phyloP scores from a whole-genome alignment of 2,329 filamentous ascomycete genomes.

The Lachnellula cervina region DNA sequence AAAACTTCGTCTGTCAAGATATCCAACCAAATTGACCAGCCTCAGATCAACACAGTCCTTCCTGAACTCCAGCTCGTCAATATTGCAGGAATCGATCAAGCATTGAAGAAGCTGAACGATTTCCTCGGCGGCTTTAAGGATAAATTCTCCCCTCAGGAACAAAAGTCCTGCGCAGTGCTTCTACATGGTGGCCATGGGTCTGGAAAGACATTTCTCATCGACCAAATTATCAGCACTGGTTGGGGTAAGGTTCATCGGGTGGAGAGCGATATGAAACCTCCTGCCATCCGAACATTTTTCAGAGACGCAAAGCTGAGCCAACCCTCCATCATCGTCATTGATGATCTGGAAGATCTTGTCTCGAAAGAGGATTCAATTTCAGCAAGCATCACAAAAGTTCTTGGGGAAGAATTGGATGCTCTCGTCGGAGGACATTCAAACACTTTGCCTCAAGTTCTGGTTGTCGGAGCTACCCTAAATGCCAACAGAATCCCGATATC shows the following conservation, averaged over 20 bases:
- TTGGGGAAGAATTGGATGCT: conserved; percentile 52
- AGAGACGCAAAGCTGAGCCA: conserved; percentile 61
- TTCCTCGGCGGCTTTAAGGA: conserved; percentile 55
- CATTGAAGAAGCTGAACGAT: conserved; percentile 61
- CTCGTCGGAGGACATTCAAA: conserved; percentile 37
- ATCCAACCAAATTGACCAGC: conserved; percentile 8
- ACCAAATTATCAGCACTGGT: conserved; percentile 58
- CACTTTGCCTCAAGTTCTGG: conserved; percentile 53
- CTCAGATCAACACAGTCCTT: conserved; percentile 1
- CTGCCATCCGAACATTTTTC: conserved; percentile 63
- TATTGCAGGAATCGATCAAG: conserved; percentile 63
- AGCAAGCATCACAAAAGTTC: conserved; percentile 44
- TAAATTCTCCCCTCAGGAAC: conserved; percentile 24
- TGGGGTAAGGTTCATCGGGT: conserved; percentile 69
- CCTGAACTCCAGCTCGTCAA: conserved; percentile 38
- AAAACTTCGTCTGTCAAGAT: conserved; percentile 25
- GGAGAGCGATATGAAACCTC: conserved; percentile 49
- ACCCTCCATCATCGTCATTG: conserved; percentile 75
- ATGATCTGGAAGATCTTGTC: conserved; percentile 68
- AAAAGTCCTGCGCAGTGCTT: conserved; percentile 36
- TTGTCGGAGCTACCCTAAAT: conserved; percentile 71
- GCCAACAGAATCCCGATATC: conserved; percentile 66
- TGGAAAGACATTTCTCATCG: conserved; percentile 73
- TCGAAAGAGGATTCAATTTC: conserved; percentile 52
- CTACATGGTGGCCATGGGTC: conserved; percentile 79